Base-by-base conservation (phyloP, 495 filamentous ascomycete genomes). In the Talaromyces nanjingensis region DNA sequence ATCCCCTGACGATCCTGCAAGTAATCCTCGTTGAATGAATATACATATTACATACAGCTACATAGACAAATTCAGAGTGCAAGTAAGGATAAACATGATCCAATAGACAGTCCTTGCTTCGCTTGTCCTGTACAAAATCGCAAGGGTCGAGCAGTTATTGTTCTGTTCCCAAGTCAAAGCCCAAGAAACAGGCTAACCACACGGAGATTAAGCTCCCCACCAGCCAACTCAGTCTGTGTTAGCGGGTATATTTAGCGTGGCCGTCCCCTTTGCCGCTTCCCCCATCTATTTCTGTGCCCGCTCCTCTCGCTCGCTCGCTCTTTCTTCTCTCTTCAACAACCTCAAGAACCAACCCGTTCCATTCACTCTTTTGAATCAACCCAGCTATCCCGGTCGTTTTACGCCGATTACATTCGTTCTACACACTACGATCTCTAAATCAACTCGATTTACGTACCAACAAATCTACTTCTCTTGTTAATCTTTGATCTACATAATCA, bases 351-450 rank as follows among this genome's bases (percentile, higher is more conserved):
- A 64, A 14, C 31, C 37, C 57, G 34, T 60, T 64, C 54, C n/a
- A 63, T 60, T 45, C 25, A 47, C 56, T 59, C 56, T 59, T 59
- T 59, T 59, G 24, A 59, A 33, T 37, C n/a, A 33, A 59, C 39
- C 55, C 68, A 67, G 59, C 64, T 67, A 70, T 74, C 74, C 73
- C 72, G 67, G 42, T 64, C 56, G 33, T 53, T 68, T 59, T 63
- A 70, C 61, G 74, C 81, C 79, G 77, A 83, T 73, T 83, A 78
- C 81, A 81, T 77, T 84, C 81, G 53, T 79, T 83, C 81, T 71
- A 57, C 66, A 63, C 58, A 60, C 63, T 66, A 66, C 73, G 22
- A 8, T 53, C 47, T 14, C 22, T 27, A 27, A 27, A 4, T 27
- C 27, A 27, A 27, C 27, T 18, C 45, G 18, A 49, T 18, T 49